phyloP scores from a whole-genome alignment of 345 rosid species.

The Gossypium longicalyx region DNA sequence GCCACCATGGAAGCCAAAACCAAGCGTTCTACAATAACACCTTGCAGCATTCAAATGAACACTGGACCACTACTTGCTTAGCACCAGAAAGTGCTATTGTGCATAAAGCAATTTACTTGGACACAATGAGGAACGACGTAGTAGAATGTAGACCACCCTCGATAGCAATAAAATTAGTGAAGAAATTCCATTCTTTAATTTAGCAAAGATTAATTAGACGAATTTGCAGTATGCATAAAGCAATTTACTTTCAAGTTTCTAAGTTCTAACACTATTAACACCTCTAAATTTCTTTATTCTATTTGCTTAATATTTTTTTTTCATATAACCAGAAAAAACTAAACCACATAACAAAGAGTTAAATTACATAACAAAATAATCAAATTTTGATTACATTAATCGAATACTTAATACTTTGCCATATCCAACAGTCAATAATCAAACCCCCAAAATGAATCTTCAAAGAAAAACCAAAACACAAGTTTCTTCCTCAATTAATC shows the following conservation, averaged over 20 bases:
- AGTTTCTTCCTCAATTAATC: slow-evolving; percentile 37
- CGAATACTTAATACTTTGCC: background rate
- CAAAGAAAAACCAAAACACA: background rate
- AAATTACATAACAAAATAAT: background rate
- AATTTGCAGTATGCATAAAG: background rate
- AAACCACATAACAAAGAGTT: background rate
- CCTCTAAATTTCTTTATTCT: background rate
- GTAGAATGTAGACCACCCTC: background rate
- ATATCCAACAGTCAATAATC: slow-evolving; percentile 5
- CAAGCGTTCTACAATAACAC: background rate
- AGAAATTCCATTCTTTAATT: background rate
- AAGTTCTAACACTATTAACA: background rate
- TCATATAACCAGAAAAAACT: background rate
- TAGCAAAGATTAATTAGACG: background rate
- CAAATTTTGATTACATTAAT: slow-evolving; percentile 3
- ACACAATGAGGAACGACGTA: background rate
- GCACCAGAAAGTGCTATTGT: background rate
- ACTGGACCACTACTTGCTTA: background rate
- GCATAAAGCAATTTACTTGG: background rate
- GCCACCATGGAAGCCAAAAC: slow-evolving; percentile 3
- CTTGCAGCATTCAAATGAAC: background rate
- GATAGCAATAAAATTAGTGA: background rate
- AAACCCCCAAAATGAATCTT: background rate
- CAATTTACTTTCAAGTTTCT: background rate
- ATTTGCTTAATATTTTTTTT: background rate